Percentiles rank a stretch among this genome's conserved stretches.
These are phyloP conservation scores for Colletotrichum musae DNA, from an alignment of 2,329 filamentous ascomycete genomes.

Conservation along the genomic window DNA sequence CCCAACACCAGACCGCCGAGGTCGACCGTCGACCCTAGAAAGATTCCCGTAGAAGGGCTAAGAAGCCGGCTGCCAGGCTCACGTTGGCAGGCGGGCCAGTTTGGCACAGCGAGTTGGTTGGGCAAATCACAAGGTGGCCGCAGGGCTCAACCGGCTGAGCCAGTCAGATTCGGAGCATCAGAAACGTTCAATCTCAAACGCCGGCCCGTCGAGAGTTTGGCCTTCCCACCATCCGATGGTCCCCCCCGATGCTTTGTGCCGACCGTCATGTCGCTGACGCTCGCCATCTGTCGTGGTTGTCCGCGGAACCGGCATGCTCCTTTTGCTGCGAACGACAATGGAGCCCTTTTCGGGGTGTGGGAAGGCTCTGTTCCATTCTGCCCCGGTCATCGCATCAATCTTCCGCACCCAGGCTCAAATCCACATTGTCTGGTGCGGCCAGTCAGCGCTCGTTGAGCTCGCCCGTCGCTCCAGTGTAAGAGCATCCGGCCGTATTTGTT, in stretches of 20 bases:
- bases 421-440: background rate
- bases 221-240: slow-evolving; percentile 21
- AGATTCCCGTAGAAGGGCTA: slow-evolving; percentile 4
- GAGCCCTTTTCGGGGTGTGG: background rate
- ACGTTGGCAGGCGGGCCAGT: slow-evolving; percentile 19
- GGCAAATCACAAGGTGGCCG: slow-evolving; percentile 16
- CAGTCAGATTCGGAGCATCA: slow-evolving; percentile 38
- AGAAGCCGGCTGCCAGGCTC: background rate
- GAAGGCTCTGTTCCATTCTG: background rate
- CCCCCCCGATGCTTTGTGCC: background rate
- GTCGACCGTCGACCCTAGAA: slow-evolving; percentile 8
- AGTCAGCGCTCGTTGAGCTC: slow-evolving; percentile 17
- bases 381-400: slow-evolving; percentile 9
- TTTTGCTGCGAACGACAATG: background rate
- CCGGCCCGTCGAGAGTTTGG: slow-evolving; percentile 30
- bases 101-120: slow-evolving; percentile 20
- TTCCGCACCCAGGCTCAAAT: slow-evolving; percentile 3
- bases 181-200: slow-evolving; percentile 41
- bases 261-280: slow-evolving; percentile 15
- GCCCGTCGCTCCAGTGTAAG: background rate
- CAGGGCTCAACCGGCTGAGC: slow-evolving; percentile 12
- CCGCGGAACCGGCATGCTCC: slow-evolving; percentile 8
- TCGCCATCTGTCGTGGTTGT: slow-evolving; percentile 2
- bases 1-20: slow-evolving; percentile 3
- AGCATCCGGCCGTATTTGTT: slow-evolving; percentile 2